phyloP scores from a whole-genome alignment of 805 yeast genomes.

The Metschnikowia amazonensis region DNA sequence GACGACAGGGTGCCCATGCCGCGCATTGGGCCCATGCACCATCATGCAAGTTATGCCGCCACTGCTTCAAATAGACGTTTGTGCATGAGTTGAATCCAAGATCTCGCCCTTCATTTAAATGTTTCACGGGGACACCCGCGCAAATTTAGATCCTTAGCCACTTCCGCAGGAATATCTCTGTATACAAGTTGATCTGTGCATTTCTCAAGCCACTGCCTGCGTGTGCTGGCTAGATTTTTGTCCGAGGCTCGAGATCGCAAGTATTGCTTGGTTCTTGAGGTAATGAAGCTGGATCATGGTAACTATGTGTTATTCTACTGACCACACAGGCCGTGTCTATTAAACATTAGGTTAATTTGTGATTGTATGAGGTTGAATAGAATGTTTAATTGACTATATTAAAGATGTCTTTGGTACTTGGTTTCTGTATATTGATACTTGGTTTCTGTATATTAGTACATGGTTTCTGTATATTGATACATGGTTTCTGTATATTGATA shows the following conservation, averaged over 20 bases:
- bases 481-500: too few relatives aligned
- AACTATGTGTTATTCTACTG: too few relatives aligned
- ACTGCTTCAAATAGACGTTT: background rate
- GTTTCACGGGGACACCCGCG: background rate
- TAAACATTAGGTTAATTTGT: too few relatives aligned
- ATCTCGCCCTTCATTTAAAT: background rate
- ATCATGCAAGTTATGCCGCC: background rate
- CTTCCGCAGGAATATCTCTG: background rate
- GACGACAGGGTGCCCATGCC: background rate
- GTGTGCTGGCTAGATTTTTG: background rate
- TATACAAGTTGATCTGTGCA: background rate
- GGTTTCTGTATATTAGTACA: too few relatives aligned
- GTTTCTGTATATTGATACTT: too few relatives aligned
- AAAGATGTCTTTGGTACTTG: too few relatives aligned
- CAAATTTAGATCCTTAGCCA: slow-evolving; percentile 4
- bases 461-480: too few relatives aligned
- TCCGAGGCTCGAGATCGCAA: background rate
- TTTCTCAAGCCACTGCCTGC: background rate
- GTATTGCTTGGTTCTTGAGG: background rate
- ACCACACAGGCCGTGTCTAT: too few relatives aligned
- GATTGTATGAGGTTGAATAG: too few relatives aligned
- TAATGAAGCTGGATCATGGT: too few relatives aligned
- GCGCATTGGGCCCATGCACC: background rate
- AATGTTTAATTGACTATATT: too few relatives aligned
- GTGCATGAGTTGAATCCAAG: slow-evolving; percentile 1